These are phyloP conservation scores for Trametes coccinea DNA, from an alignment of 768 basidiomycete genomes.

Conservation along the genomic window DNA sequence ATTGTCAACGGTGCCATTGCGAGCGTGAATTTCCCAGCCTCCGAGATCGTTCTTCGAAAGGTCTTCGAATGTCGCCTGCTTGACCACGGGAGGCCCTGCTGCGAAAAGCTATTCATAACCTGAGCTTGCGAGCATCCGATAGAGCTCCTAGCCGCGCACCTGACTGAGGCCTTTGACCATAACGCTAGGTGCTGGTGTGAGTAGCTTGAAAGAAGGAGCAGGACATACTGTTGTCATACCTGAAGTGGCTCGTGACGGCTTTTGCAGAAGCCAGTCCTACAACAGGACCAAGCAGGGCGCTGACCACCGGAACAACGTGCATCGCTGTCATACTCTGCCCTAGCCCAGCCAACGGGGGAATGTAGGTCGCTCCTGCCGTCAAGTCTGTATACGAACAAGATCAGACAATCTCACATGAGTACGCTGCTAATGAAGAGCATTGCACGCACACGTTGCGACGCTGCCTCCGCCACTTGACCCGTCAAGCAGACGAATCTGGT, in stretches of 20 bases:
- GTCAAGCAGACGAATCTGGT: slow-evolving; percentile 20
- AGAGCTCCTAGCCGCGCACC: not conserved
- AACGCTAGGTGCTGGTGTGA: slow-evolving; percentile 1
- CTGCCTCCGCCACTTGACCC: slow-evolving; percentile 25
- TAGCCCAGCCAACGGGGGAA: slow-evolving; percentile 19
- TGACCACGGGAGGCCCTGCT: slow-evolving; percentile 23
- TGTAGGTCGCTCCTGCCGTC: slow-evolving; percentile 16
- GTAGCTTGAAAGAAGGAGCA: no score
- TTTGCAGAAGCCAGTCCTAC: slow-evolving; percentile 21
- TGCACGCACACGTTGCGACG: slow-evolving; percentile 17
- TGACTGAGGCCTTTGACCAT: slow-evolving; percentile 23
- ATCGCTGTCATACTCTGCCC: slow-evolving; percentile 21
- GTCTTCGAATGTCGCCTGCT: slow-evolving; percentile 23
- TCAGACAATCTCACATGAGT: not conserved
- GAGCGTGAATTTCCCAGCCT: slow-evolving; percentile 21
- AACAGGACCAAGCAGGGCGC: slow-evolving; percentile 21
- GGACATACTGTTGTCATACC: not conserved
- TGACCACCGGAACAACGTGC: slow-evolving; percentile 15
- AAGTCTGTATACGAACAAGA: slow-evolving; percentile 1
- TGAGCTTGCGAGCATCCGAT: no score
- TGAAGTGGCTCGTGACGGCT: slow-evolving; percentile 23
- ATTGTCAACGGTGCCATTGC: slow-evolving; percentile 24
- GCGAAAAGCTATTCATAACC: slow-evolving; percentile 11
- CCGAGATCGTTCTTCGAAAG: slow-evolving; percentile 21
- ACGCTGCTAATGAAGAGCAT: not conserved